These are phyloP conservation scores for Trebouxiophyceae sp. DNA, from an alignment of 163 green algal species.

Conservation along the genomic window DNA sequence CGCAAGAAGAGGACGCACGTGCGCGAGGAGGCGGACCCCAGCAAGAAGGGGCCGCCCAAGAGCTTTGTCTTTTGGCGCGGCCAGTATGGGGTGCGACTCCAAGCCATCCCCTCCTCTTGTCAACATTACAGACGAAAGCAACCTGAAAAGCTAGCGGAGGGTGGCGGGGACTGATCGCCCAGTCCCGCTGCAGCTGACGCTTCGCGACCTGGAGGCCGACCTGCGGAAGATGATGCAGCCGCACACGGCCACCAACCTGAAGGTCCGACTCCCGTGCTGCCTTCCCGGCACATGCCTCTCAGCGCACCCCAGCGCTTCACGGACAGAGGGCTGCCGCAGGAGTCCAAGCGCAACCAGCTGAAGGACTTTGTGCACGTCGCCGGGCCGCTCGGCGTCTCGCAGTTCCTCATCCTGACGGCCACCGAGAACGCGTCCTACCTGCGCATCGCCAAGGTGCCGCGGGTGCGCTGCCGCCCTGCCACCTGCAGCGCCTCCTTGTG, in stretches of 20 bases:
- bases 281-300: neutral
- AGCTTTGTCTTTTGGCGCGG: constrained; percentile 88
- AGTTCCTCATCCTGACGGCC: constrained; percentile 92
- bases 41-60: constrained; percentile 65
- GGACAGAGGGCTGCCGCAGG: constrained; percentile 27
- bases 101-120: neutral
- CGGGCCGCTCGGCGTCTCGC: constrained; percentile 88
- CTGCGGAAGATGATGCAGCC: constrained; percentile 86
- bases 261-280: constrained; percentile 29
- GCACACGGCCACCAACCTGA: constrained; percentile 82
- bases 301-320: neutral
- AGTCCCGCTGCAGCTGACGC: constrained; percentile 33
- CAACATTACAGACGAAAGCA: neutral
- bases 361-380: constrained; percentile 93
- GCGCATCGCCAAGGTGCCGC: constrained; percentile 57
- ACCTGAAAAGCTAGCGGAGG: neutral
- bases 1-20: constrained; percentile 85
- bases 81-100: constrained; percentile 51
- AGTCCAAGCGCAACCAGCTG: constrained; percentile 74
- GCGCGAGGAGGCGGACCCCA: constrained; percentile 29
- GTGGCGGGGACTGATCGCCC: neutral
- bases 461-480: constrained; percentile 43
- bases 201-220: constrained; percentile 81
- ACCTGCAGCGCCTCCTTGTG: too few species aligned
- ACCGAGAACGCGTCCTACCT: constrained; percentile 78